Evolutionary conservation across 1,139 yeast species (phyloP).

Genomic region (Pneumocystis jirovecii): DNA sequence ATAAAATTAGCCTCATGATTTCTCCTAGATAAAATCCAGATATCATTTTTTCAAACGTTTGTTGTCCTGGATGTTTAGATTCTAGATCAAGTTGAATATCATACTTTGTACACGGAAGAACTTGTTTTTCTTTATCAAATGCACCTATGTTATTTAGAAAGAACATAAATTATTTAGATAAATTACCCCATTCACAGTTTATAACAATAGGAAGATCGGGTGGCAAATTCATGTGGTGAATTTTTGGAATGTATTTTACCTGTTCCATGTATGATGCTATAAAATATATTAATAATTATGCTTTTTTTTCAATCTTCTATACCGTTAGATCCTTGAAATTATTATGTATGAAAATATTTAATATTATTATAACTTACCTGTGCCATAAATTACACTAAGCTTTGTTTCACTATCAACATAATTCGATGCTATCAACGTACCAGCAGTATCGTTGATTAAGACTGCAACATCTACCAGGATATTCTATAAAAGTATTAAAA

Average conservation of each 20-base stretch:
- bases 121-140: constrained; percentile 74
- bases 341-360: not conserved
- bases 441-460: constrained; percentile 90
- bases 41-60: constrained; percentile 91
- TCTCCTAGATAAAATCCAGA: constrained; percentile 95
- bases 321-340: constrained; percentile 27
- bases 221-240: constrained; percentile 60
- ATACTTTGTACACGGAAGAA: constrained; percentile 79
- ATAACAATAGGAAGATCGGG: constrained; percentile 73
- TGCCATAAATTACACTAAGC: constrained; percentile 94
- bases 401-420: constrained; percentile 77
- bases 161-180: not conserved
- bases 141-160: constrained; percentile 27
- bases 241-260: constrained; percentile 62
- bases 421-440: constrained; percentile 90
- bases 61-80: constrained; percentile 95
- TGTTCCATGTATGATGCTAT: constrained; percentile 68
- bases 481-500: constrained; percentile 20
- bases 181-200: constrained; percentile 82
- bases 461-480: constrained; percentile 83
- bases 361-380: constrained; percentile 29
- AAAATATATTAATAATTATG: not conserved
- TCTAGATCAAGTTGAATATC: constrained; percentile 67
- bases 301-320: constrained; percentile 42
- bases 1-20: constrained; percentile 61